Evolutionary conservation across 805 yeast species (phyloP), one percentile per base, ranked within the genome.

Genomic region (Starmerella etchellsii): DNA sequence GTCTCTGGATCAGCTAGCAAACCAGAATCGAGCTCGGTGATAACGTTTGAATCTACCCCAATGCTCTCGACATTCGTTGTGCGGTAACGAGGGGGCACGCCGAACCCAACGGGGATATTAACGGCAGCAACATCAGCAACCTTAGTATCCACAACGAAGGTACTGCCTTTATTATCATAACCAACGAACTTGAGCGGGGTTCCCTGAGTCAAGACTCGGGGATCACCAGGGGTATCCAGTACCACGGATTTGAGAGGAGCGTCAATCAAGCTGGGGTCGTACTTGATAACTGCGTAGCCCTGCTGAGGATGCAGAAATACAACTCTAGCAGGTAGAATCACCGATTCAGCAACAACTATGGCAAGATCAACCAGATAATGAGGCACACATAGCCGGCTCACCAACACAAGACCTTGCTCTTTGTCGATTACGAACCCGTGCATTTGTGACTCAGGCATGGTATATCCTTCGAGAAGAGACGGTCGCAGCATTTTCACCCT

Each of bases 341-440:
- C 73, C 1, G 94, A 79, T 48, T 87, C 95, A 3, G 95, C 94
- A 55, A 87, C 73, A 2, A 87, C 76, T 18, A 87, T 69, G 36
- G 73, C 67, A 20, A 85, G 68, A 58, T 87, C 94, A 50, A 78
- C 68, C 50, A 78, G 59, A 36, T 81, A 94, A 61, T 84, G 94
- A 7, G 95, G 94, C 21, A 85, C 82, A 40, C 72, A 67, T 43
- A 76, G 68, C 45, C 95, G 69, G 2, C 94, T 80, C 2, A 80
- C 83, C 38, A 87, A 62, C 4, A 82, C 83, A 46, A 75, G 77
- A 2, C 96, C 96, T 44, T 72, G 71, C 37, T 66, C 72, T 3
- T 94, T 78, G 58, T 87, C 95, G 26, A 87, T 66, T 2, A 87
- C 76, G 23, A 87, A 71, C 41, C 95, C 96, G 49, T 81, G 72